Base-by-base conservation (phyloP, 805 yeast genomes). In the Nakazawaea pomicola region DNA sequence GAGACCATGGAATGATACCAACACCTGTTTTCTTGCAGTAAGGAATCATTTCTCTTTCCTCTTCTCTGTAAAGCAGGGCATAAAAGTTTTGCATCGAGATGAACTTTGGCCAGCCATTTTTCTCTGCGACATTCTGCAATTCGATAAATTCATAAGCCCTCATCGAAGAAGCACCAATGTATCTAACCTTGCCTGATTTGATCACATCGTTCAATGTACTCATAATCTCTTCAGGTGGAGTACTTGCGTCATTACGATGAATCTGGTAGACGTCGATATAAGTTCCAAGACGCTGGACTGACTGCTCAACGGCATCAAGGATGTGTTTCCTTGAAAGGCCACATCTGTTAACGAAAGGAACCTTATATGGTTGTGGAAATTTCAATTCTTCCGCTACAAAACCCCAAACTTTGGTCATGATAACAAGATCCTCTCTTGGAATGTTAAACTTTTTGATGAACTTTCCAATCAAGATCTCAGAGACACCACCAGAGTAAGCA, bases 101-200 rank as follows among this genome's bases (percentile, higher is more conserved):
- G 47, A 80, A 80, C 53, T 76, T 77, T 46, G 64, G 63, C 80
- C 80, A 80, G 24, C 70, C 70, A 47, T 69, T 47, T 51, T 64
- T 64, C 43, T 79, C 83, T 3, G 87, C 86, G 41, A 68, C 57
- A 45, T 56, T 60, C 52, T 80, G 86, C 51, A 76, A 49, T 49
- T 66, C 69, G 2, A 67, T 75, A 53, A 80, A 78, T 49, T 78
- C 76, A 15, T 61, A 56, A 1, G 80, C 70, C 48, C 64, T 62
- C 84, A 80, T 78, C 1, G 80, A 59, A 1, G 83, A 77, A 2
- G 84, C 83, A 11, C 85, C 85, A 44, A 80, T 67, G 54, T 79
- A 79, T 38, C 82, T 62, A 3, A 65, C 65, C 19, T 59, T 52
- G 12, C 81, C 81, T 27, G 49, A 41, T 29, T 64, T 61, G 17